A percentile compares a stretch with the other conserved stretches of the same genome.
These are phyloP conservation scores for Gigaspora rosea DNA, from an alignment of 192 early-diverging fungal species.

Conservation along the genomic window DNA sequence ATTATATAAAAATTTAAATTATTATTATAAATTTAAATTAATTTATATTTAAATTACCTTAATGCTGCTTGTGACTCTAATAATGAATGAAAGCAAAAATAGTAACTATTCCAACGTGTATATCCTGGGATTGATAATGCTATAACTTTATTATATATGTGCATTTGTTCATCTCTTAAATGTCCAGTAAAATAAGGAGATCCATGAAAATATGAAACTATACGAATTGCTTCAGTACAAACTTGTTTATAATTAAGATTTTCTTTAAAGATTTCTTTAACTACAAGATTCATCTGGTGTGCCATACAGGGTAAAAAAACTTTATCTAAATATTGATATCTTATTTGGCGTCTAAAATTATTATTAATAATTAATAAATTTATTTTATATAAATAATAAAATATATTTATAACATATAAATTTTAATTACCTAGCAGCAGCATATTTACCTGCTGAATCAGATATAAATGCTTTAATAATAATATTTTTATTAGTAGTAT, in stretches of 20 bases:
- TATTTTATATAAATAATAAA: constrained; percentile 5
- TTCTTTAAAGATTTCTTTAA: constrained; percentile 12
- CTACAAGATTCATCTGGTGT: constrained; percentile 16
- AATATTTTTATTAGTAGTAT: constrained; percentile 1
- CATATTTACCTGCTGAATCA: constrained; percentile 21
- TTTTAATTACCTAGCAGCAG: background rate
- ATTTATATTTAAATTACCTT: no score
- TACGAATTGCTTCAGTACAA: constrained; percentile 2
- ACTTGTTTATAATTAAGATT: background rate
- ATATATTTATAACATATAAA: background rate
- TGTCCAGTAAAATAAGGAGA: background rate
- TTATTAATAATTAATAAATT: background rate
- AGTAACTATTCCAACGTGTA: background rate
- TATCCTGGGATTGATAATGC: background rate
- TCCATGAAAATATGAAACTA: constrained; percentile 7
- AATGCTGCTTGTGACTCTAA: no score
- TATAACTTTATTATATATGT: background rate
- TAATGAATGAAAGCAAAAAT: no score
- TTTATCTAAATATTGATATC: constrained; percentile 10
- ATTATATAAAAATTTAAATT: no score
- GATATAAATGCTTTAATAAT: constrained; percentile 13
- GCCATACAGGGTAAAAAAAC: constrained; percentile 9
- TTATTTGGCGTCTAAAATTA: background rate
- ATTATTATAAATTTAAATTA: no score
- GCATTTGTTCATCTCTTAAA: background rate